These are phyloP conservation scores for Elaeis guineensis DNA, from an alignment of 176 grass and related monocot species.

Conservation along the genomic window DNA sequence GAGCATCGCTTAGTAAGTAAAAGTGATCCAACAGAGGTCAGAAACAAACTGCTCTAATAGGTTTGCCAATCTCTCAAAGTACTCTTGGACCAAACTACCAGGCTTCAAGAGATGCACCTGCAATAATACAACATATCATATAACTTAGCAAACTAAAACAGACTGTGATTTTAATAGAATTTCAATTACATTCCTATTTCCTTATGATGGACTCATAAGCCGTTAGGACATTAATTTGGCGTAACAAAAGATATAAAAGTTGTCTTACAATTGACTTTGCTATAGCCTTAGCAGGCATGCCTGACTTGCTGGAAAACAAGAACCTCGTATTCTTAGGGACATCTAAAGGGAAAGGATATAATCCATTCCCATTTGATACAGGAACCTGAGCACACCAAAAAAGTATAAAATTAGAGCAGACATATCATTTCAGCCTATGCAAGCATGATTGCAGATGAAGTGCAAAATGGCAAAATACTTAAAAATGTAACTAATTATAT, in stretches of 20 bases:
- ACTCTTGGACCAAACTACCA: conserved; percentile 46
- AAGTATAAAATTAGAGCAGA: conserved; percentile 13
- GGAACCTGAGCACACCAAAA: conserved; percentile 52
- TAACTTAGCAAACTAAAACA: background rate
- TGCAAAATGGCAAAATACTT: too few relatives aligned
- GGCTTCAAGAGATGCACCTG: conserved; percentile 91
- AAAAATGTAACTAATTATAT: too few relatives aligned
- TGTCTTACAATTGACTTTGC: conserved; percentile 87
- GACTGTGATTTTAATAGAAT: too few relatives aligned
- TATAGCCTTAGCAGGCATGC: conserved; percentile 71
- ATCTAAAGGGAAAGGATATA: conserved; percentile 74
- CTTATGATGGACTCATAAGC: too few relatives aligned
- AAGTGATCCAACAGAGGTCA: conserved; percentile 18
- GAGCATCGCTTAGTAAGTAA: background rate
- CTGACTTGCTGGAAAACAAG: conserved; percentile 77
- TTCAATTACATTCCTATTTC: too few relatives aligned
- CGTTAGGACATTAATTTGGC: background rate
- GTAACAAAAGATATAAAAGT: conserved; percentile 4
- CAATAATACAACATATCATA: conserved; percentile 14
- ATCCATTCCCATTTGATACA: conserved; percentile 66
- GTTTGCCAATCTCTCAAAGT: conserved; percentile 86
- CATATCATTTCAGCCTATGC: background rate
- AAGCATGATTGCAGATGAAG: background rate
- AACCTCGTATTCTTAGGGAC: conserved; percentile 74
- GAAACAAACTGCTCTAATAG: conserved; percentile 88